Base-by-base conservation (phyloP, 345 rosid genomes). In the Murraya koenigii region DNA sequence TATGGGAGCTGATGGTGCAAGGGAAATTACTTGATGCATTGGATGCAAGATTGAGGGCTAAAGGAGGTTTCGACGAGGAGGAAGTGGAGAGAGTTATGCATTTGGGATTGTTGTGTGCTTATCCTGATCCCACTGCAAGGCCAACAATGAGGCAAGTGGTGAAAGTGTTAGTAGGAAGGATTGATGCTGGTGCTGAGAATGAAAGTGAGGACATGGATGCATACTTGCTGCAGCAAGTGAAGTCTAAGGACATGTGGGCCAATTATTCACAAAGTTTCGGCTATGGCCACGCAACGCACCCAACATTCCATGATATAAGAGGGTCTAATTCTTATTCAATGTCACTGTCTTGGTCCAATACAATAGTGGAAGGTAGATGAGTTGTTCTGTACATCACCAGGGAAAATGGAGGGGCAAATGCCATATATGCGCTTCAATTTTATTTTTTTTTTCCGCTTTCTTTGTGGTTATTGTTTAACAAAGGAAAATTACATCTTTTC, bases 81-180 rank as follows among this genome's bases (percentile, higher is more conserved):
- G 92, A 89, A 66, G 88, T 84, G 26, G 86, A 87, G 76, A 84
- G 86, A 39, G 82, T 80, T 25, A n/a, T 94, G 47, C 89, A 92
- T 32, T 44, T 92, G 75, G 98, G 97, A 9, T 7, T 94, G 49
- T 54, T 90, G 63, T 92, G 97, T 78, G 85, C 91, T 26, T 87
- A 89, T 78, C 94, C 88, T 7, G 93, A 90, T 39, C 81, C 91
- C 6, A 79, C 78, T 39, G 72, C 81, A 1, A 75, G 97, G 58
- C 97, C 91, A 4, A 86, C 88, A 23, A 92, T 91, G 94, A 91
- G 98, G 77, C 98, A 94, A 77, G 97, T 83, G 2, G 89, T 89
- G 75, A 88, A 91, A 68, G 77, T 88, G 41, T 81, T 92, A 79
- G 91, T 90, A 39, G 89, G 91, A 44, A 88, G 81, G 56, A 86